A percentile compares a stretch with the other conserved stretches of the same genome.
phyloP scores from a whole-genome alignment of 768 basidiomycete genomes.

The Mycena rebaudengoi region DNA sequence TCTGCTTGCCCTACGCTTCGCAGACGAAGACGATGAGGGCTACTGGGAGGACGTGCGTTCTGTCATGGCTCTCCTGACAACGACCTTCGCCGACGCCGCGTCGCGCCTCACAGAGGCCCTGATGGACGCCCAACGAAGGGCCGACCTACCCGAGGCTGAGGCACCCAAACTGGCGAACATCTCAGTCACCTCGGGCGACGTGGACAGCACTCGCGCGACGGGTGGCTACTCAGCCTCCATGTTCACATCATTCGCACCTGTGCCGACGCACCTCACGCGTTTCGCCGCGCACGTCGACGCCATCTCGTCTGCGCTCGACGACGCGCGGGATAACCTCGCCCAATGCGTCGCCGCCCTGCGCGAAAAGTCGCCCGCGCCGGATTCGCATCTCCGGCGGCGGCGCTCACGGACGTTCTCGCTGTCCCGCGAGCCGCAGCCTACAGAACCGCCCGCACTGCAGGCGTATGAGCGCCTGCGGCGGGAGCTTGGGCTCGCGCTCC shows the following conservation, averaged over 20 bases:
- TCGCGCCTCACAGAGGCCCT: slow-evolving; percentile 69
- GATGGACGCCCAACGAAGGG: slow-evolving; percentile 63
- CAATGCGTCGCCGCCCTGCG: slow-evolving; percentile 68
- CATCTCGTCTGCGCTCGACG: slow-evolving; percentile 71
- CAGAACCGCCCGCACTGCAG: slow-evolving; percentile 61
- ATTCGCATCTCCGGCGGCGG: slow-evolving; percentile 23
- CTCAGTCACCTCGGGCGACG: slow-evolving; percentile 10
- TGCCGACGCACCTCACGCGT: slow-evolving; percentile 71
- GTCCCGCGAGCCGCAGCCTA: slow-evolving; percentile 11
- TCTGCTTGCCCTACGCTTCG: slow-evolving; percentile 79
- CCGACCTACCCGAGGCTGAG: slow-evolving; percentile 61
- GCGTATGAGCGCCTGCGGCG: slow-evolving; percentile 80
- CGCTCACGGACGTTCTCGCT: slow-evolving; percentile 27
- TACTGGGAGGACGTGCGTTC: slow-evolving; percentile 90
- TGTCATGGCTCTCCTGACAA: slow-evolving; percentile 75
- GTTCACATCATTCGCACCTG: slow-evolving; percentile 70
- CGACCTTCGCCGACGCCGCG: slow-evolving; percentile 71
- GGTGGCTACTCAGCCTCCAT: slow-evolving; percentile 21
- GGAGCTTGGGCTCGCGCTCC: slow-evolving; percentile 78
- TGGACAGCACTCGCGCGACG: slow-evolving; percentile 28
- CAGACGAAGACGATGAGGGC: slow-evolving; percentile 71
- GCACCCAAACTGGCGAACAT: slow-evolving; percentile 28
- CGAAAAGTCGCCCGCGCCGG: slow-evolving; percentile 40
- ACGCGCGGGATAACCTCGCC: slow-evolving; percentile 73
- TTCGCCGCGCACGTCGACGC: slow-evolving; percentile 81